Conservation (phyloP, 176 grass and related monocot genomes). For the Bromus sterilis region DNA sequence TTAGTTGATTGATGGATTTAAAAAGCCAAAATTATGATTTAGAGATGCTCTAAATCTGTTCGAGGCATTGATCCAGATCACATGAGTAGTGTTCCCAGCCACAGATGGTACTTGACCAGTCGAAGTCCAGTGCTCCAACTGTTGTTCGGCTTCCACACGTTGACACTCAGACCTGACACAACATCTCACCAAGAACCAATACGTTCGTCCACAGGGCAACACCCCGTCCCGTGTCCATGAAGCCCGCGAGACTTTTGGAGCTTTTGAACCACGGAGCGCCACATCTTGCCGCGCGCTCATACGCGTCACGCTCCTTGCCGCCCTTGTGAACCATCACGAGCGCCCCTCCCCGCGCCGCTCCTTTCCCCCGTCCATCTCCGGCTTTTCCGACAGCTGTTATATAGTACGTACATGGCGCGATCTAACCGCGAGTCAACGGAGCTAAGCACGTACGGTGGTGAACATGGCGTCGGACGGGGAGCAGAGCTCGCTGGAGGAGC, state of each 20-base stretch:
- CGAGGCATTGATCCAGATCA: not conserved
- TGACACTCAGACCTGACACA: too few species aligned
- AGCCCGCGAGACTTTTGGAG: not conserved
- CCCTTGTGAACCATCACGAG: conserved; percentile 40
- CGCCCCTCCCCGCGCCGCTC: not conserved
- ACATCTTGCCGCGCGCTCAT: not conserved
- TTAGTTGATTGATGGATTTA: too few species aligned
- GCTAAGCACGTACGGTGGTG: not conserved
- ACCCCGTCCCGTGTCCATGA: not conserved
- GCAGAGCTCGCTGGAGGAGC: not conserved
- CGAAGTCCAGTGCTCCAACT: not conserved
- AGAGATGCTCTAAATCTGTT: too few species aligned
- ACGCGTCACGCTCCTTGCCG: conserved; percentile 15
- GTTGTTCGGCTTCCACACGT: not conserved
- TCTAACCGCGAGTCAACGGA: not conserved
- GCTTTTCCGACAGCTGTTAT: not conserved
- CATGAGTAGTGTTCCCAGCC: not conserved
- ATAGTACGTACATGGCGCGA: not conserved
- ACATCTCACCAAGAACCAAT: not conserved
- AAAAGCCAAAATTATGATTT: too few species aligned
- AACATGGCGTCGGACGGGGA: not conserved
- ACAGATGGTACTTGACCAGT: too few species aligned
- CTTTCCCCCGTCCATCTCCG: not conserved
- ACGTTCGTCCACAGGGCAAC: too few species aligned
- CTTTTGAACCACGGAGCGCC: not conserved